phyloP scores from a whole-genome alignment of 345 rosid genomes.

The Mercurialis annua region DNA sequence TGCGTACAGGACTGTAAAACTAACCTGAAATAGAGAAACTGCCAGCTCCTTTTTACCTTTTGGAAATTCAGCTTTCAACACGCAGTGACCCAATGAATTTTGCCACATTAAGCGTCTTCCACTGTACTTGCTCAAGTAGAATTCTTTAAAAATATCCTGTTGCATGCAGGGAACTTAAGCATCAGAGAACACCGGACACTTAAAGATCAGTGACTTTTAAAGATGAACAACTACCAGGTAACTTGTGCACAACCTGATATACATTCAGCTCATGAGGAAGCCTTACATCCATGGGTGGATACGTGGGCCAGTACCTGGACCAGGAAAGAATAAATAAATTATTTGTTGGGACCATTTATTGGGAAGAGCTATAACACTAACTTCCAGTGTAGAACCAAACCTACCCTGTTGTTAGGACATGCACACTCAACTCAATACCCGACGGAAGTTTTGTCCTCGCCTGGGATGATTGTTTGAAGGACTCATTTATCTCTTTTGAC shows the following conservation, averaged over 20 bases:
- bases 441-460: slow-evolving; percentile 94
- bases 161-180: neutral
- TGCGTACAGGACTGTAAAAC: slow-evolving; percentile 20
- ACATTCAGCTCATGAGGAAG: slow-evolving; percentile 98
- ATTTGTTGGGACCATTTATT: slow-evolving; percentile 1
- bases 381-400: slow-evolving; percentile 21
- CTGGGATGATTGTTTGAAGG: slow-evolving; percentile 94
- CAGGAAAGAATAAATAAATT: slow-evolving; percentile 20
- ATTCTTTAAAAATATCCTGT: slow-evolving; percentile 97
- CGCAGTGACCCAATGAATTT: slow-evolving; percentile 94
- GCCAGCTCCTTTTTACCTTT: slow-evolving; percentile 96
- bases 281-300: slow-evolving; percentile 98
- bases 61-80: slow-evolving; percentile 81
- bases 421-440: slow-evolving; percentile 98
- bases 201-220: neutral
- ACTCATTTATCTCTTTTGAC: slow-evolving; percentile 95
- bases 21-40: slow-evolving; percentile 93
- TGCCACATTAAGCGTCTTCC: slow-evolving; percentile 99
- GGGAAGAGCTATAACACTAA: neutral
- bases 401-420: slow-evolving; percentile 94
- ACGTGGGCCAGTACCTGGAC: slow-evolving; percentile 96
- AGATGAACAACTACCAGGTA: slow-evolving; percentile 13
- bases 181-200: slow-evolving; percentile 1
- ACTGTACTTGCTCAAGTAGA: slow-evolving; percentile 92
- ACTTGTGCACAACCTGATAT: slow-evolving; percentile 67